These are phyloP conservation scores for Metarhizium humberi DNA, from an alignment of 2,329 filamentous ascomycete genomes.

Conservation along the genomic window DNA sequence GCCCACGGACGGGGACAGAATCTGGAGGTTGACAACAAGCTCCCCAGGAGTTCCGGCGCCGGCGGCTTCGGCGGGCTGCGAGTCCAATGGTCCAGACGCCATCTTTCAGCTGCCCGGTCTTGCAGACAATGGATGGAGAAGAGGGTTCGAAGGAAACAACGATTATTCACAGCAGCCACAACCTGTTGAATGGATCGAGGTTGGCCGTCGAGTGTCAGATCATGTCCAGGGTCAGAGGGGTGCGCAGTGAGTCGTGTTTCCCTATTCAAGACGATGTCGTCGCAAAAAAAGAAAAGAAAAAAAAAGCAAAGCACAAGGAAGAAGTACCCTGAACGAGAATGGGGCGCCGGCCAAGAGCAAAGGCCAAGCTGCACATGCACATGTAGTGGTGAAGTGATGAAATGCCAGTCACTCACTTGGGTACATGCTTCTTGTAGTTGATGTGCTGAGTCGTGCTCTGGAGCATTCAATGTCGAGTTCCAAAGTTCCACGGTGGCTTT, in stretches of 20 bases:
- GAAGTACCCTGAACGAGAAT: background rate
- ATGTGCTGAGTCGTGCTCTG: too few relatives aligned
- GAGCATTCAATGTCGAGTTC: background rate
- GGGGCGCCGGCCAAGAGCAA: background rate
- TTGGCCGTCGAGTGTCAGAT: background rate
- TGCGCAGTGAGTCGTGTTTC: background rate
- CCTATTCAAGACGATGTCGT: too few relatives aligned
- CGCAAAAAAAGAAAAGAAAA: too few relatives aligned
- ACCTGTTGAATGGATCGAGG: background rate
- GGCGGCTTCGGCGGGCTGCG: slow-evolving; percentile 14
- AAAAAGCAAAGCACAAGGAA: too few relatives aligned
- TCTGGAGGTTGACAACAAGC: slow-evolving; percentile 43
- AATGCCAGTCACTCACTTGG: too few relatives aligned
- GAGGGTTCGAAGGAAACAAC: background rate
- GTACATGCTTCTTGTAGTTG: too few relatives aligned
- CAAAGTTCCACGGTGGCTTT: slow-evolving; percentile 5
- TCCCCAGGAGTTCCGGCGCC: slow-evolving; percentile 17
- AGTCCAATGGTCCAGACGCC: slow-evolving; percentile 26
- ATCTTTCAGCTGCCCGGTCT: slow-evolving; percentile 18
- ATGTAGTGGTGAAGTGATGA: background rate
- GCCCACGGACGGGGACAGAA: slow-evolving; percentile 49
- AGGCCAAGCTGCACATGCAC: background rate
- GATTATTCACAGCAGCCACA: background rate
- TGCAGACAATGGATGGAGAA: background rate
- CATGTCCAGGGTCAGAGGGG: background rate